These are phyloP conservation scores for Vickermania spadyakhi DNA, from an alignment of 208 protist species.

Conservation along the genomic window DNA sequence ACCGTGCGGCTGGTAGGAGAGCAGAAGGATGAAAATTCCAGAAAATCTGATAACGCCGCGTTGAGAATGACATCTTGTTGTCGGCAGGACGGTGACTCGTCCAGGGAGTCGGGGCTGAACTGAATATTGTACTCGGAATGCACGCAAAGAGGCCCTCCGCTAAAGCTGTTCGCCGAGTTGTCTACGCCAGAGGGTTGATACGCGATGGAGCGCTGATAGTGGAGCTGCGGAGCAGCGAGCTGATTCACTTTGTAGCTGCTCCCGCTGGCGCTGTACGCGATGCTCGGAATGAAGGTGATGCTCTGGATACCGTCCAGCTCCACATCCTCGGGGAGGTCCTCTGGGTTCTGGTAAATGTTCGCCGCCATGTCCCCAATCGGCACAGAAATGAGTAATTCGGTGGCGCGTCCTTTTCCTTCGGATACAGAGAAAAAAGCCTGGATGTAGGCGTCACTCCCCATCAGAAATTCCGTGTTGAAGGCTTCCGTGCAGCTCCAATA, in stretches of 20 bases:
- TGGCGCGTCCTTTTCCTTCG: constrained; percentile 28
- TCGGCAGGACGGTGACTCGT: neutral
- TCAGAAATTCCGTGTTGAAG: constrained; percentile 31
- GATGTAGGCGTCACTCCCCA: constrained; percentile 45
- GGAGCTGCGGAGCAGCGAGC: constrained; percentile 58
- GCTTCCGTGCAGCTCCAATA: constrained; percentile 66
- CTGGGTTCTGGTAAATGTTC: constrained; percentile 11
- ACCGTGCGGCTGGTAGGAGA: constrained; percentile 53
- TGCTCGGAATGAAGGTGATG: constrained; percentile 64
- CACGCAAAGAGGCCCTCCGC: constrained; percentile 30
- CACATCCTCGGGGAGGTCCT: constrained; percentile 7
- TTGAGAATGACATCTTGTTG: neutral
- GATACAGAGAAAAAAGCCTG: constrained; percentile 37
- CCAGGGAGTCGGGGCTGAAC: constrained; percentile 39
- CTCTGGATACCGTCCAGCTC: constrained; percentile 32
- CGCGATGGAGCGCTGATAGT: constrained; percentile 12
- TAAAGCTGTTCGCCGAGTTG: constrained; percentile 8
- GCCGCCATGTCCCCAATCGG: constrained; percentile 31
- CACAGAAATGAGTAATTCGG: constrained; percentile 34
- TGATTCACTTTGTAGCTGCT: constrained; percentile 38
- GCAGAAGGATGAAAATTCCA: constrained; percentile 38
- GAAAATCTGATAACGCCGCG: constrained; percentile 37
- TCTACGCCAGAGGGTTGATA: constrained; percentile 1
- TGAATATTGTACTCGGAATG: constrained; percentile 48
- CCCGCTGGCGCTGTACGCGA: constrained; percentile 47